Conservation (phyloP, 257 asterid genomes). For the Solanum arcanum region DNA sequence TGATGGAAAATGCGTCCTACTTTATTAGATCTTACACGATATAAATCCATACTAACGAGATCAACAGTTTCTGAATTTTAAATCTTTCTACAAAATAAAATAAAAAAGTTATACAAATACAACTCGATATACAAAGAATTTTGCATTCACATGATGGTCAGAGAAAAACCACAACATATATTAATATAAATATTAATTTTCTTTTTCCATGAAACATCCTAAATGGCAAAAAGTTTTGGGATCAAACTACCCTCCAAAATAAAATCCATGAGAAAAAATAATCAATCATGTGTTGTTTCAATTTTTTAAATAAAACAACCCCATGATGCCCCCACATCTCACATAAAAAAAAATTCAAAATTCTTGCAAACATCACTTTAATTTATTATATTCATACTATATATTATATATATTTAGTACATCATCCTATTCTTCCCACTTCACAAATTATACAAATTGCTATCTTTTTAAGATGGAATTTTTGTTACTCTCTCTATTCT, state of each 20-base stretch:
- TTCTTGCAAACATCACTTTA: not conserved
- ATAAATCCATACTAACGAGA: not conserved
- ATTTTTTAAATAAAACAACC: not conserved
- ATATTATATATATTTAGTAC: not conserved
- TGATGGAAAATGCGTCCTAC: too few relatives aligned
- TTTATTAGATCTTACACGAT: not conserved
- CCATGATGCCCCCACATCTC: not conserved
- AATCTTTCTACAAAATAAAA: not conserved
- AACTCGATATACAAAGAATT: not conserved
- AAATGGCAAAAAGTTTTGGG: not conserved
- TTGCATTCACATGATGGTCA: not conserved
- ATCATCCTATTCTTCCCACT: not conserved
- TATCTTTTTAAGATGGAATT: not conserved
- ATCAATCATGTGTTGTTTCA: not conserved
- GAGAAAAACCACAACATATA: fast-evolving
- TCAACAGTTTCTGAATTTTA: not conserved
- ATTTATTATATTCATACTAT: not conserved
- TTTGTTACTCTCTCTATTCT: conserved; percentile 20
- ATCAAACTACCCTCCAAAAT: not conserved
- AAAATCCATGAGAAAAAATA: not conserved
- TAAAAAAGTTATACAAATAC: not conserved
- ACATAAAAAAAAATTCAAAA: not conserved
- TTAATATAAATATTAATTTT: not conserved
- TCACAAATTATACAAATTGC: not conserved
- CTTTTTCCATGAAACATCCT: not conserved